Conservation (phyloP, 2,329 filamentous ascomycete species). For the Diplodia seriata region DNA sequence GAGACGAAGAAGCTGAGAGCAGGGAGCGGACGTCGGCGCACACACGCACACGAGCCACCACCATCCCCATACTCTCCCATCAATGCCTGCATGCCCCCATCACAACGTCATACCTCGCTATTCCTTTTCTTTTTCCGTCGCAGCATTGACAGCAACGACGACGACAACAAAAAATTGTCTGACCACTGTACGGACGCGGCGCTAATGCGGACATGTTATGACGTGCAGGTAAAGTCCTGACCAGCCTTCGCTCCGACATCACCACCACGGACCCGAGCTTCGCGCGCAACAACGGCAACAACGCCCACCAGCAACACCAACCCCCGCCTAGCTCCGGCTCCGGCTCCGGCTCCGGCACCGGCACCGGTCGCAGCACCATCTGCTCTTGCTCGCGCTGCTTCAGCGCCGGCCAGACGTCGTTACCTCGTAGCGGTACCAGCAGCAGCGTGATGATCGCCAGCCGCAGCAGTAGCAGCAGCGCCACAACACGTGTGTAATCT, state of each 20-base stretch:
- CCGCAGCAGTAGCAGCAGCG: not conserved
- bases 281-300: conserved; percentile 9
- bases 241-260: conserved; percentile 24
- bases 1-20: not conserved
- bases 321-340: not conserved
- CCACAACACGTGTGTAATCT: conserved; percentile 1
- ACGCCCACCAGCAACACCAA: not conserved
- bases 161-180: not conserved
- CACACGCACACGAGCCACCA: not conserved
- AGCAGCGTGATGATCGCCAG: not conserved
- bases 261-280: conserved; percentile 23
- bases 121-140: not conserved
- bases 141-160: not conserved
- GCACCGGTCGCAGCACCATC: not conserved
- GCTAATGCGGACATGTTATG: conserved; percentile 11
- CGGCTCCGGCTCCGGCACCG: not conserved
- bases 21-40: conserved; percentile 1
- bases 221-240: conserved; percentile 13
- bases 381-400: conserved; percentile 26
- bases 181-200: not conserved
- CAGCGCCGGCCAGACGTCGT: not conserved
- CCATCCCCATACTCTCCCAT: not conserved
- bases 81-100: not conserved
- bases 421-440: not conserved
- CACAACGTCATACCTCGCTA: not conserved